Evolutionary conservation across 2,329 filamentous ascomycete genomes (phyloP), one percentile per base, ranked within the genome.

Genomic region (Colletotrichum ledebouriae): DNA sequence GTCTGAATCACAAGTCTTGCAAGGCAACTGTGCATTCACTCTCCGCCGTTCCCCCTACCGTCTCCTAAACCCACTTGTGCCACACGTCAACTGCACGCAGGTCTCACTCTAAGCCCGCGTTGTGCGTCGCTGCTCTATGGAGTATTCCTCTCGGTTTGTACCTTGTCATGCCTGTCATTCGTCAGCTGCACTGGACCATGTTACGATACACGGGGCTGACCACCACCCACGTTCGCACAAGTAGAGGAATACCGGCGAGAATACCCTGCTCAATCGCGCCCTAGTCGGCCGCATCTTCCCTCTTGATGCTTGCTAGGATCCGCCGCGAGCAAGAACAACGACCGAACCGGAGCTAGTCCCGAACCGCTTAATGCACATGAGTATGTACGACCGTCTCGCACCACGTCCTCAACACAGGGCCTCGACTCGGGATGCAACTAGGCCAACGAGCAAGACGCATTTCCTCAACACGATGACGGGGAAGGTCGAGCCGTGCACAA

Each of bases 371-470:
- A 10, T 44, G 41, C 41, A 44, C 41, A 44, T 3, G 6, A 0
- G 15, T 17, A 17, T 17, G 15, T 44, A 0, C 41, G 41, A 44
- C 0, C 41, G 41, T 44, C 41, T 44, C 17, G 41, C 41, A 44
- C 41, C 15, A 44, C 41, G 6, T 44, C 41, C 17, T 13, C 41
- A 44, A 44, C 41, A 4, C 13, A n/a, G 41, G 15, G 41, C 41
- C 17, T 44, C 41, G 41, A 44, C 15, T 44, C 41, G 15, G 15
- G 17, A 44, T 44, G 41, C 41, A 44, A 44, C 41, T 44, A 17
- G 41, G 41, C 41, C 15, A 44, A 44, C 41, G n/a, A 17, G 42
- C 42, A 46, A 46, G 42, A 46, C n/a, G 42, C 42, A 46, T 17
- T 46, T 13, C 41, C 41, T 44, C 41, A 44, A 44, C 41, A 17